Conservation (phyloP, 192 early-diverging fungal species). For the Mortierella antarctica region DNA sequence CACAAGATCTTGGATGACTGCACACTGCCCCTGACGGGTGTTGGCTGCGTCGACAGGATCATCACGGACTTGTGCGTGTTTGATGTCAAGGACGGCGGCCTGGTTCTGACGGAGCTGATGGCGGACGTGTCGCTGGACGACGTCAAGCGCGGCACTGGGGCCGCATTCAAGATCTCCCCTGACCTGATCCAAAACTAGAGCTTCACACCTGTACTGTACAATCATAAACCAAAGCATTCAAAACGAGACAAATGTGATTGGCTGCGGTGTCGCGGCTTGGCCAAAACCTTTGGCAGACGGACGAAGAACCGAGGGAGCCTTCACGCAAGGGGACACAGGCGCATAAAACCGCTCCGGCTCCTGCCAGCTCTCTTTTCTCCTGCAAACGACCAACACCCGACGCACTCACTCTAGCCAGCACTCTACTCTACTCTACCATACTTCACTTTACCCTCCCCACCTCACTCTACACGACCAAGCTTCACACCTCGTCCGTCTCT, state of each 20-base stretch:
- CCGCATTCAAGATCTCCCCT: slow-evolving; percentile 64
- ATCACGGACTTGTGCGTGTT: slow-evolving; percentile 78
- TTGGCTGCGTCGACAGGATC: slow-evolving; percentile 71
- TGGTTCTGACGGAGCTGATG: slow-evolving; percentile 74
- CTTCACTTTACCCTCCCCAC: not conserved
- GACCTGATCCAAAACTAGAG: slow-evolving; percentile 41
- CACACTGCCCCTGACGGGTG: slow-evolving; percentile 79
- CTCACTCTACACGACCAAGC: not conserved
- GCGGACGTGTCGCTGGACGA: slow-evolving; percentile 71
- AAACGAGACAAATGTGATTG: not conserved
- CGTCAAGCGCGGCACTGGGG: slow-evolving; percentile 71
- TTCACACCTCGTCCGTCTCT: not conserved
- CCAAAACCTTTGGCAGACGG: too few relatives aligned
- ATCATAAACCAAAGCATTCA: not conserved
- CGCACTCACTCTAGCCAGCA: too few relatives aligned
- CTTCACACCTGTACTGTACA: not conserved
- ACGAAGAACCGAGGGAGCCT: too few relatives aligned
- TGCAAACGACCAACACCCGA: too few relatives aligned
- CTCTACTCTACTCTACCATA: slow-evolving; percentile 1
- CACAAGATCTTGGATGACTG: slow-evolving; percentile 81
- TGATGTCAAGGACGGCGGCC: slow-evolving; percentile 67
- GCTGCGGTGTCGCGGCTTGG: too few relatives aligned
- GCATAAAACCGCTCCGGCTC: too few relatives aligned
- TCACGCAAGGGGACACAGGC: too few relatives aligned
- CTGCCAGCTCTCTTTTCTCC: too few relatives aligned